These are phyloP conservation scores for Pythium folliculosum DNA, from an alignment of 352 stramenopile genomes.

Conservation along the genomic window DNA sequence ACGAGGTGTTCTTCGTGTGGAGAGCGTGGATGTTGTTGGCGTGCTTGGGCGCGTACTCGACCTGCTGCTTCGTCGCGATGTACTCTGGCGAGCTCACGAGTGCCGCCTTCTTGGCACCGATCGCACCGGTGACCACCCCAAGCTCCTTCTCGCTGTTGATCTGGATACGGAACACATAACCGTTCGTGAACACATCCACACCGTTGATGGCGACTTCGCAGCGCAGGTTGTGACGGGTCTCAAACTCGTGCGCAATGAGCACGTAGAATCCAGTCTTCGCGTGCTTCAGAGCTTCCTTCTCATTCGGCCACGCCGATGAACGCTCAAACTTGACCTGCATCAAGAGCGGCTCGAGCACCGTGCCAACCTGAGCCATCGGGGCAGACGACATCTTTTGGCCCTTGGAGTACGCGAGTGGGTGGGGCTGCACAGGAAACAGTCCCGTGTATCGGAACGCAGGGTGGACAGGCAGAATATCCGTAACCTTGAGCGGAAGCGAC, in stretches of 20 bases:
- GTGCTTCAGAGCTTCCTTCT: conserved; percentile 75
- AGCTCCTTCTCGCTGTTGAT: conserved; percentile 84
- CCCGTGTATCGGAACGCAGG: conserved; percentile 87
- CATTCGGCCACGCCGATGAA: conserved; percentile 84
- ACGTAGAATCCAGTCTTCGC: conserved; percentile 91
- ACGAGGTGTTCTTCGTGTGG: conserved; percentile 78
- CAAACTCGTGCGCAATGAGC: conserved; percentile 80
- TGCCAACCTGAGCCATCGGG: conserved; percentile 66
- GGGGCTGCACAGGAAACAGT: conserved; percentile 77
- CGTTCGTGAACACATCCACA: conserved; percentile 81
- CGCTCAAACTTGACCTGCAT: conserved; percentile 84
- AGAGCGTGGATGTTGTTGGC: conserved; percentile 74
- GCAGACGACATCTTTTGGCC: conserved; percentile 54
- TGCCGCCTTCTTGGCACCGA: conserved; percentile 55
- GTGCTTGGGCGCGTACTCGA: conserved; percentile 65
- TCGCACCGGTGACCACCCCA: conserved; percentile 55
- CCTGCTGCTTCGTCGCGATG: conserved; percentile 58
- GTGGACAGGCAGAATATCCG: conserved; percentile 77
- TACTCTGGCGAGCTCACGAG: conserved; percentile 67
- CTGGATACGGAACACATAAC: conserved; percentile 83
- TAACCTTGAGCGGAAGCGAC: conserved; percentile 85
- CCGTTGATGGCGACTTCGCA: conserved; percentile 75
- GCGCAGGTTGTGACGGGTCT: conserved; percentile 54
- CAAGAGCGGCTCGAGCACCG: conserved; percentile 70
- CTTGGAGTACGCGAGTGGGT: conserved; percentile 86